Percentiles rank a stretch among this genome's conserved stretches.
Evolutionary conservation across 352 stramenopile genomes (phyloP).

Genomic region (Phytopythium ostracodes): DNA sequence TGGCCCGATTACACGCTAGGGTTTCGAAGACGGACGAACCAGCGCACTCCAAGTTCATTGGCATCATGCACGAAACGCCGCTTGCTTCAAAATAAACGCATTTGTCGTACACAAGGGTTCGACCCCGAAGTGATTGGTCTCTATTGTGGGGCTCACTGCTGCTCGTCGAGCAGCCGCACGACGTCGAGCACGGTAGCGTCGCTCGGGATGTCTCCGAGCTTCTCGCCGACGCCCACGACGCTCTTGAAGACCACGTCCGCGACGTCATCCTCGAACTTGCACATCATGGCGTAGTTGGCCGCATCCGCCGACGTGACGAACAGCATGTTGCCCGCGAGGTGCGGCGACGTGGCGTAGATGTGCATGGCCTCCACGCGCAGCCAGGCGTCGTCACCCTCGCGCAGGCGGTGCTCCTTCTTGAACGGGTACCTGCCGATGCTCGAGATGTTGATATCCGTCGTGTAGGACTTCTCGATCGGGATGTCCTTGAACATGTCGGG

Average conservation of each 20-base stretch:
- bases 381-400: conserved; percentile 13
- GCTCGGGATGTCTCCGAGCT: conserved; percentile 16
- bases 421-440: conserved; percentile 25
- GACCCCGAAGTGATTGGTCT: no score
- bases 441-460: conserved; percentile 18
- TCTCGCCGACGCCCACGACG: conserved; percentile 27
- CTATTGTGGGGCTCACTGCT: no score
- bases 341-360: conserved; percentile 33
- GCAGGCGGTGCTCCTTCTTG: background rate
- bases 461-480: conserved; percentile 2
- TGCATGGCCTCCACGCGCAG: conserved; percentile 5
- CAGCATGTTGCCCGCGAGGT: conserved; percentile 26
- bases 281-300: conserved; percentile 54
- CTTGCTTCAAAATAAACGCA: no score
- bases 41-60: no score
- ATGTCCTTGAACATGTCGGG: conserved; percentile 13
- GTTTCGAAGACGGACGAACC: no score
- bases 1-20: no score
- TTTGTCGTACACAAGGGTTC: no score
- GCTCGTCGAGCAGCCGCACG: background rate
- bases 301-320: conserved; percentile 24
- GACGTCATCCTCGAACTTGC: conserved; percentile 31
- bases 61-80: no score
- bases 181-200: conserved; percentile 18
- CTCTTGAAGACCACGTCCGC: conserved; percentile 27